These are phyloP conservation scores for Fomitopsis pinicola DNA, from an alignment of 1,284 basidiomycete genomes.

Conservation along the genomic window DNA sequence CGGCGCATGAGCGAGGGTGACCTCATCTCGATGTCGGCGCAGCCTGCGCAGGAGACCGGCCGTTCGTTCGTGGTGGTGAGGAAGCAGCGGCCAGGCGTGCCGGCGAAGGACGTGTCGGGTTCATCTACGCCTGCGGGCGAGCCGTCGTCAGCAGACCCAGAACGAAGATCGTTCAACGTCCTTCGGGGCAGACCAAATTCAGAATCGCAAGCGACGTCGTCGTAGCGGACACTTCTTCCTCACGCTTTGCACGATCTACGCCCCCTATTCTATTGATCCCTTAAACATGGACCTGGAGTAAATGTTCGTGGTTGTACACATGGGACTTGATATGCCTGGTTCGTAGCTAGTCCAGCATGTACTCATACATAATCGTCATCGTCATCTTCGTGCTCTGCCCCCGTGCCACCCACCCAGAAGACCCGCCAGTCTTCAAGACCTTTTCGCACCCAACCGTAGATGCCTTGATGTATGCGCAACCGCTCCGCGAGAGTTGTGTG, in stretches of 20 bases:
- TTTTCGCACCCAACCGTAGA: conserved; percentile 72
- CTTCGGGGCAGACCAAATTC: conserved; percentile 25
- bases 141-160: conserved; percentile 10
- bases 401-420: conserved; percentile 69
- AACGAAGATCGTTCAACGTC: conserved; percentile 31
- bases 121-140: conserved; percentile 5
- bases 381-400: conserved; percentile 27
- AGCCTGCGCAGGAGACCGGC: conserved; percentile 34
- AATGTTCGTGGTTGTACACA: conserved; percentile 9
- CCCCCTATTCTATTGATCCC: conserved; percentile 3
- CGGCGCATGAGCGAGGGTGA: conserved; percentile 58
- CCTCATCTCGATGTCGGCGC: conserved; percentile 15
- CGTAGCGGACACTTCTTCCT: conserved; percentile 1
- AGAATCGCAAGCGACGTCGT: conserved; percentile 11
- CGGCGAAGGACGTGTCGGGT: conserved; percentile 11
- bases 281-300: conserved; percentile 14
- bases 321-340: conserved; percentile 16
- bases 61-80: conserved; percentile 71
- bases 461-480: conserved; percentile 51
- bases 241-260: conserved; percentile 5
- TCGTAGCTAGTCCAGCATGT: conserved; percentile 8
- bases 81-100: conserved; percentile 35
- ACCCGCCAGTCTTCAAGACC: conserved; percentile 69
- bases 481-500: conserved; percentile 39
- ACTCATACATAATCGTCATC: conserved; percentile 17